Evolutionary conservation across 1,139 yeast genomes (phyloP), one percentile per base, ranked within the genome.

Genomic region (Taphrina betulina): DNA sequence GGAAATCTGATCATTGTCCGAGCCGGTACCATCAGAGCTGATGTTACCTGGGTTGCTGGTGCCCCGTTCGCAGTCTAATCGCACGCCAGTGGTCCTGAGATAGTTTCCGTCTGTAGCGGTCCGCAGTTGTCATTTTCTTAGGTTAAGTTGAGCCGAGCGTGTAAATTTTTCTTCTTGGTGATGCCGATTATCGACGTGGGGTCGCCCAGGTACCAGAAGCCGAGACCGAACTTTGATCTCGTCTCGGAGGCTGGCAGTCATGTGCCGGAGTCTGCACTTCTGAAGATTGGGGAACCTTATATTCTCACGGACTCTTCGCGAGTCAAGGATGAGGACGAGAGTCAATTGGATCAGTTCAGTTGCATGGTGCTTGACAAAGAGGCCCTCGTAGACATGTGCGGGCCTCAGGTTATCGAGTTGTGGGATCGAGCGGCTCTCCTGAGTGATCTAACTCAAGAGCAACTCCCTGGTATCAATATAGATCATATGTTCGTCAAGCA

Each of bases 141-240:
- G n/a, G n/a, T n/a, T n/a, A n/a, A n/a, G n/a, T n/a, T n/a, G n/a
- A n/a, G n/a, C n/a, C n/a, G n/a, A n/a, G n/a, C n/a, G n/a, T n/a
- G n/a, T n/a, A n/a, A n/a, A n/a, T n/a, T n/a, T n/a, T n/a, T n/a
- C n/a, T n/a, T n/a, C n/a, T n/a, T n/a, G 12, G 37, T 5, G 17
- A 43, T 43, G 48, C 48, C 48, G 8, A 43, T 43, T 37, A 31
- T 43, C 29, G 38, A 43, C 17, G n/a, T 33, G 12, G 48, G 48
- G 12, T 36, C 48, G 7, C 48, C 48, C 23, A 12, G n/a, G 5
- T 43, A 43, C 17, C 14, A 19, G 10, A 43, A 43, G 38, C 37
- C 48, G 3, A 12, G 14, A 5, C 48, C 48, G 31, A 31, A 43
- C 28, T 43, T 43, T 19, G 3, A 29, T 12, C 38, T 43, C 12